These are phyloP conservation scores for Candida ulmi DNA, from an alignment of 805 yeast genomes.

Conservation along the genomic window DNA sequence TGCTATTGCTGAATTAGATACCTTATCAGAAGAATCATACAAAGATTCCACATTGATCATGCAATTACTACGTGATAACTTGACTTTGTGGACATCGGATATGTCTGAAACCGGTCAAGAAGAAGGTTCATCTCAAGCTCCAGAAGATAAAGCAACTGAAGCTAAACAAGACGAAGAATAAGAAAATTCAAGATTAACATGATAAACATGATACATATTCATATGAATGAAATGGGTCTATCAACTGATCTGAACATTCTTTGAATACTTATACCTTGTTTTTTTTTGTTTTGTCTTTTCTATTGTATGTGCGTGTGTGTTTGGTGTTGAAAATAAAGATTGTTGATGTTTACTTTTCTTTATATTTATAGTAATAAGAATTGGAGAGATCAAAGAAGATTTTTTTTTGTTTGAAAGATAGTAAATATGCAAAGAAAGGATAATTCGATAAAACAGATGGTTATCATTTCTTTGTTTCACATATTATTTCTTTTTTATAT, in stretches of 20 bases:
- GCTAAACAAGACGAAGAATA: slow-evolving; percentile 28
- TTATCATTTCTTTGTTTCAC: neutral
- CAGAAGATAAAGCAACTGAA: slow-evolving; percentile 28
- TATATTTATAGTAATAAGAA: neutral
- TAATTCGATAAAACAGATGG: too few species aligned
- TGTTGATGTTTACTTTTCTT: neutral
- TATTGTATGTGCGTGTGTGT: neutral
- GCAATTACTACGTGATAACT: slow-evolving; percentile 98
- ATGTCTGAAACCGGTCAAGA: slow-evolving; percentile 78
- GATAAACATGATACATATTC: too few species aligned
- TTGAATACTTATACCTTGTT: too few species aligned
- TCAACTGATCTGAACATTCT: too few species aligned
- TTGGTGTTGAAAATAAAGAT: slow-evolving; percentile 2
- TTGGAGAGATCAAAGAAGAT: neutral
- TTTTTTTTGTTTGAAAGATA: too few species aligned
- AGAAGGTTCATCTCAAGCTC: slow-evolving; percentile 35
- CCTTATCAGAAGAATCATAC: slow-evolving; percentile 95
- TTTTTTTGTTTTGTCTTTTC: neutral
- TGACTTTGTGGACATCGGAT: slow-evolving; percentile 96
- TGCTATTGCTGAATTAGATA: slow-evolving; percentile 97
- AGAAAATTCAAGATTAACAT: slow-evolving; percentile 2
- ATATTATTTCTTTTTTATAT: neutral
- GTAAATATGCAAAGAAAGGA: too few species aligned
- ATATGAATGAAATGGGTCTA: too few species aligned
- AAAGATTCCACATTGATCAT: slow-evolving; percentile 97